Conservation (phyloP, 1,139 yeast genomes). For the Suhomyces choctaworum region DNA sequence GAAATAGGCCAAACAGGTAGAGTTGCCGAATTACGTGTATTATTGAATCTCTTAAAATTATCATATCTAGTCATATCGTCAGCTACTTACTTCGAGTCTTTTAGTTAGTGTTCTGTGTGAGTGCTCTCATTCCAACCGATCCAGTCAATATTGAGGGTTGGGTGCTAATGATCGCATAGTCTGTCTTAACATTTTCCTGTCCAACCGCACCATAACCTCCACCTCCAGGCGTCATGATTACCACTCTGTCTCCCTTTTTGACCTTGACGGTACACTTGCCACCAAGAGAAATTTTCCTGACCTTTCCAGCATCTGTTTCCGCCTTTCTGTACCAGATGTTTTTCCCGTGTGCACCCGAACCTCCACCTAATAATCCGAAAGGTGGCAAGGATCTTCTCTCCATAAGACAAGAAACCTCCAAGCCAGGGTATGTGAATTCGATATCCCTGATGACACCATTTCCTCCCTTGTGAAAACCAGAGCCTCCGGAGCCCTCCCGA, state of each 20-base stretch:
- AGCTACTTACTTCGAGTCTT: no score
- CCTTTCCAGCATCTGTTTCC: constrained; percentile 22
- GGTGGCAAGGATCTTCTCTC: constrained; percentile 49
- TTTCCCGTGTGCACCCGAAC: constrained; percentile 39
- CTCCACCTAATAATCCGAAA: constrained; percentile 47
- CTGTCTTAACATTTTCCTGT: constrained; percentile 10
- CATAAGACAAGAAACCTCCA: constrained; percentile 48
- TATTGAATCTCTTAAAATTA: no score
- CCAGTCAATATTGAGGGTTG: constrained; percentile 33
- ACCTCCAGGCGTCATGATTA: constrained; percentile 50
- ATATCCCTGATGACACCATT: constrained; percentile 49
- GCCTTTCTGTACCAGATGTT: constrained; percentile 38
- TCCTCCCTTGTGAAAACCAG: constrained; percentile 44
- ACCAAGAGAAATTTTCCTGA: constrained; percentile 34
- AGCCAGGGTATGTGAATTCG: constrained; percentile 40
- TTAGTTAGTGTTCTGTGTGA: constrained; percentile 37
- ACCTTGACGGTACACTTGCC: constrained; percentile 46
- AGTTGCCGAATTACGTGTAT: no score
- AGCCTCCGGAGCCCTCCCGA: constrained; percentile 44
- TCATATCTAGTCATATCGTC: no score
- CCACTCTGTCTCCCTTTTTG: constrained; percentile 42
- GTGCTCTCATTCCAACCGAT: constrained; percentile 36
- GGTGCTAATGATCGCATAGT: constrained; percentile 28
- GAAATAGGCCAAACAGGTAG: no score
- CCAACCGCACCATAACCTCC: constrained; percentile 43